These are phyloP conservation scores for Mrakia gelida DNA, from an alignment of 768 basidiomycete genomes.

Conservation along the genomic window DNA sequence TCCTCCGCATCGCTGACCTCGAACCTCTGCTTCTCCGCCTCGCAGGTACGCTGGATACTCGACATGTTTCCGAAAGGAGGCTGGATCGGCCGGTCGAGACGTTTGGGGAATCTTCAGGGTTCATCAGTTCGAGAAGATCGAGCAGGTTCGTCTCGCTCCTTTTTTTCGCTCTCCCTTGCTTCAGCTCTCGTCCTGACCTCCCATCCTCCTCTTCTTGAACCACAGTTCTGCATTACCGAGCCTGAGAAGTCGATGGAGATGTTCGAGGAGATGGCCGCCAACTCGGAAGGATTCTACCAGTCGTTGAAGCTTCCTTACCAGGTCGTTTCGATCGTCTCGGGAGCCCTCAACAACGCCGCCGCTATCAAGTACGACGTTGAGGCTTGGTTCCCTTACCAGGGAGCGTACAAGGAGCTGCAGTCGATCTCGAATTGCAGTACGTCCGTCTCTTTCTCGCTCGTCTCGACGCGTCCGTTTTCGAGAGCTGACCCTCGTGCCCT, in stretches of 20 bases:
- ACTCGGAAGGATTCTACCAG: slow-evolving; percentile 93
- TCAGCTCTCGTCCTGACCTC: neutral
- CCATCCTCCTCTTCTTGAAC: neutral
- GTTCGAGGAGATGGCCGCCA: slow-evolving; percentile 84
- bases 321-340: slow-evolving; percentile 89
- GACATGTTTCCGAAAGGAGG: slow-evolving; percentile 99
- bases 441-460: neutral
- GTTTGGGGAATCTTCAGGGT: slow-evolving; percentile 99
- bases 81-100: slow-evolving; percentile 92
- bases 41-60: slow-evolving; percentile 52
- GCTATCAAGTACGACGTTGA: slow-evolving; percentile 96
- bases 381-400: slow-evolving; percentile 99
- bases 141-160: slow-evolving; percentile 50
- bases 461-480: neutral
- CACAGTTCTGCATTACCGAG: slow-evolving; percentile 86
- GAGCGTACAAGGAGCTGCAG: slow-evolving; percentile 92
- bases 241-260: slow-evolving; percentile 91
- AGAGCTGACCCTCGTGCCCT: neutral
- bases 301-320: slow-evolving; percentile 88
- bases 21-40: neutral
- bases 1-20: neutral
- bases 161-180: neutral
- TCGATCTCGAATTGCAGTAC: slow-evolving; percentile 89
- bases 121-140: slow-evolving; percentile 98
- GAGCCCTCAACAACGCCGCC: slow-evolving; percentile 93